Base-by-base conservation (phyloP, 2,329 filamentous ascomycete genomes). In the Exophiala aquamarina region DNA sequence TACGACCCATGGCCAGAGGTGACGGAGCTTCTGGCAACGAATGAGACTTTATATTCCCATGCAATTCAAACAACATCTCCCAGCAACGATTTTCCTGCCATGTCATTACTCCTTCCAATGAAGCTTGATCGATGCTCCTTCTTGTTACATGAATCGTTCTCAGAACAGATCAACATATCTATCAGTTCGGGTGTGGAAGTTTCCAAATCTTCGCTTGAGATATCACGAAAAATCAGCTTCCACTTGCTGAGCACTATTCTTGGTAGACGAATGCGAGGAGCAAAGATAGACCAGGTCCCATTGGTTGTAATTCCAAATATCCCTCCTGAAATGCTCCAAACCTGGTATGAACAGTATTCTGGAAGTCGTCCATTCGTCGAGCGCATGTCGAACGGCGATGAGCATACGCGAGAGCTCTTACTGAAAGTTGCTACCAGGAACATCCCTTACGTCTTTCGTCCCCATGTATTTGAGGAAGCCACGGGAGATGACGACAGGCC, bases 1-100 rank as follows among this genome's bases (percentile, higher is more conserved):
- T 50, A 66, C 5, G 62, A 69, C 48, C 68, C 70, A 0, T 74
- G 70, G 71, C 34, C 57, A 13, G 51, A 56, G 7, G 43, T 73
- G 61, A 68, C 20, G 17, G 18, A 33, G 15, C 15, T 13, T 6
- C 47, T 49, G 42, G 11, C n/a, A 15, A 35, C 20, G 26, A 26
- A 38, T 2, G n/a, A 8, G 13, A 21, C 40, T 3, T 14, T 51
- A 4, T 58, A 44, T 19, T 35, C 40, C 13, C 50, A 58, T 36
- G 37, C 35, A 18, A 19, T 58, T 18, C 36, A 44, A 21, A 36
- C 56, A 21, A 35, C 42, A 11, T 28, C 34, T 5, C 14, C n/a
- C 2, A 35, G 20, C 14, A 35, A 37, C 17, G 7, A 14, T 2
- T 53, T 49, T 18, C 40, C 56, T 14, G 20, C 18, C 9, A 41